A percentile compares a stretch with the other conserved stretches of the same genome.
Evolutionary conservation across 257 asterid species (phyloP).

Genomic region (Coffea canephora): DNA sequence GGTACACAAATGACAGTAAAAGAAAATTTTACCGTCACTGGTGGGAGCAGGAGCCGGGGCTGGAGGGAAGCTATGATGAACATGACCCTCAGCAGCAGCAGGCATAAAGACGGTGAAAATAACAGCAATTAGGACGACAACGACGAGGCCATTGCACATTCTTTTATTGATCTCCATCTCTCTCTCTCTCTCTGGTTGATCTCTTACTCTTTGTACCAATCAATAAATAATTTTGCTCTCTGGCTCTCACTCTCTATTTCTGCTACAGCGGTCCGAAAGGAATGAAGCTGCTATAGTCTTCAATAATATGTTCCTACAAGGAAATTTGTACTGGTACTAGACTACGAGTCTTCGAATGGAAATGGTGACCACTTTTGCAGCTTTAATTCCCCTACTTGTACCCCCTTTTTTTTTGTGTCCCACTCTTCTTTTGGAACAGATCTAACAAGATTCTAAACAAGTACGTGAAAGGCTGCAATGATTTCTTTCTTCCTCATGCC

Average conservation of each 20-base stretch:
- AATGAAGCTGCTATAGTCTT: background rate
- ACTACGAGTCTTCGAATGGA: background rate
- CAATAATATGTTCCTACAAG: background rate
- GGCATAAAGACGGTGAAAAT: conserved; percentile 48
- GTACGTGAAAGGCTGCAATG: background rate
- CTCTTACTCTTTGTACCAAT: background rate
- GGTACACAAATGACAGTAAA: background rate
- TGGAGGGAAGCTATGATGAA: conserved; percentile 32
- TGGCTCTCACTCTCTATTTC: conserved; percentile 18
- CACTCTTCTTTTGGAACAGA: too few relatives aligned
- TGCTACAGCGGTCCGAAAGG: background rate
- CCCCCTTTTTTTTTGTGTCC: background rate
- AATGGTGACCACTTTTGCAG: conserved; percentile 5
- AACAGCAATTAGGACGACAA: conserved; percentile 32
- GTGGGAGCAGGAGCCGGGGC: conserved; percentile 74
- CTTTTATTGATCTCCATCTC: conserved; percentile 48
- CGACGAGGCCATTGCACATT: conserved; percentile 32
- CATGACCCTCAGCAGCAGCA: conserved; percentile 35
- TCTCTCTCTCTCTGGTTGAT: background rate
- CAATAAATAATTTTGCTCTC: background rate
- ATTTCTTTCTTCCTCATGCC: too few relatives aligned
- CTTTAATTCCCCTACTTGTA: background rate
- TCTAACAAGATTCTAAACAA: too few relatives aligned
- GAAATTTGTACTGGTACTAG: background rate
- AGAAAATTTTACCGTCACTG: conserved; percentile 51